These are phyloP conservation scores for Umbelopsis sp. DNA, from an alignment of 192 early-diverging fungal genomes.

Conservation along the genomic window DNA sequence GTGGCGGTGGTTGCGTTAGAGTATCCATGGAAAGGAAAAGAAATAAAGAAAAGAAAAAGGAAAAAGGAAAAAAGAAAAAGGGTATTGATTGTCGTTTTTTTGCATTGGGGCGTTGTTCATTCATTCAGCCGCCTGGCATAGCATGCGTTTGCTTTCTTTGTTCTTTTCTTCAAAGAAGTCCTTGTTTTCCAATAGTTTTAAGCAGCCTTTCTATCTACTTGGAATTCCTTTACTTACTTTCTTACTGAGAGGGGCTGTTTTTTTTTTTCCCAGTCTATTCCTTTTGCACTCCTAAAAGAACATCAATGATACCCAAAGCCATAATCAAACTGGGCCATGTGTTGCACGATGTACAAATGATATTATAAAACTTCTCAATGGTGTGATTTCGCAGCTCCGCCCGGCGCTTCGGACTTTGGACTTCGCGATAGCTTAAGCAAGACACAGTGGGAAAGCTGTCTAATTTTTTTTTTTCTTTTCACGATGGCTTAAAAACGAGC, in stretches of 20 bases:
- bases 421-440: not conserved
- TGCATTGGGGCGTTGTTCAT: not conserved
- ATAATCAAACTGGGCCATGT: not conserved
- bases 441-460: too few species aligned
- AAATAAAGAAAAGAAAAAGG: not conserved
- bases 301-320: not conserved
- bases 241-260: too few species aligned
- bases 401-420: slow-evolving; percentile 7
- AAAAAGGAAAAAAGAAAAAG: not conserved
- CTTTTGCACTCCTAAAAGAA: not conserved
- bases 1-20: not conserved
- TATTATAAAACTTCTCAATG: not conserved
- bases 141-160: not conserved
- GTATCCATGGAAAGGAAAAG: not conserved
- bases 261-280: not conserved
- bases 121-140: not conserved
- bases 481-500: too few species aligned
- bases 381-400: slow-evolving; percentile 6
- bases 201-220: too few species aligned
- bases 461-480: too few species aligned
- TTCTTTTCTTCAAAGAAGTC: not conserved
- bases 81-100: slow-evolving; percentile 4
- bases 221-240: too few species aligned
- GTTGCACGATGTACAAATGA: slow-evolving; percentile 1
- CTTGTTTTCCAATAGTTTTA: too few species aligned